Conservation (phyloP, 768 basidiomycete species). For the Hirschioporus abietinus region DNA sequence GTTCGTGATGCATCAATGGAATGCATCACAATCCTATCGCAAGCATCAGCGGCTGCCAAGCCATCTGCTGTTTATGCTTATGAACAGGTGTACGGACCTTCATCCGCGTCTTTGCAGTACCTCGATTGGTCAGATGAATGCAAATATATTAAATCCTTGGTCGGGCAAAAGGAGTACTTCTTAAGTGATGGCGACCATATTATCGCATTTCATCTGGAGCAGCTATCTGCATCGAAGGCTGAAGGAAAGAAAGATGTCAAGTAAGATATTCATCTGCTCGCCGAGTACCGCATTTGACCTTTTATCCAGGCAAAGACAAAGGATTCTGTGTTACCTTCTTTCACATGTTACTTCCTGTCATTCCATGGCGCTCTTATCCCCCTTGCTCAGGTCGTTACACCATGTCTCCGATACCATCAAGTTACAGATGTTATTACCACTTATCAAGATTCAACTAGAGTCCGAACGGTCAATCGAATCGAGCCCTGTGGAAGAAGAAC, state of each 20-base stretch:
- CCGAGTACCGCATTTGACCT: not conserved
- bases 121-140: constrained; percentile 59
- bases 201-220: constrained; percentile 52
- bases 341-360: constrained; percentile 70
- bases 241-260: constrained; percentile 52
- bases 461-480: constrained; percentile 2
- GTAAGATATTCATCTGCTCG: constrained; percentile 30
- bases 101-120: constrained; percentile 55
- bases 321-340: constrained; percentile 68
- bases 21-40: constrained; percentile 45
- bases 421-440: constrained; percentile 52
- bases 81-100: constrained; percentile 65
- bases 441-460: constrained; percentile 38
- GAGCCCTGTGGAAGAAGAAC: constrained; percentile 20
- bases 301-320: constrained; percentile 55
- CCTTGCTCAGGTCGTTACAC: constrained; percentile 45
- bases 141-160: constrained; percentile 50
- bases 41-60: constrained; percentile 33
- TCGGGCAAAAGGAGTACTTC: constrained; percentile 48
- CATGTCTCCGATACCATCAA: constrained; percentile 45
- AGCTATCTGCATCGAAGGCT: constrained; percentile 38
- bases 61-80: constrained; percentile 61
- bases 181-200: constrained; percentile 55
- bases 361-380: constrained; percentile 40
- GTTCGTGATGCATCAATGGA: constrained; percentile 50